These are phyloP conservation scores for Fusarium sp. DNA, from an alignment of 2,329 filamentous ascomycete species.

Conservation along the genomic window DNA sequence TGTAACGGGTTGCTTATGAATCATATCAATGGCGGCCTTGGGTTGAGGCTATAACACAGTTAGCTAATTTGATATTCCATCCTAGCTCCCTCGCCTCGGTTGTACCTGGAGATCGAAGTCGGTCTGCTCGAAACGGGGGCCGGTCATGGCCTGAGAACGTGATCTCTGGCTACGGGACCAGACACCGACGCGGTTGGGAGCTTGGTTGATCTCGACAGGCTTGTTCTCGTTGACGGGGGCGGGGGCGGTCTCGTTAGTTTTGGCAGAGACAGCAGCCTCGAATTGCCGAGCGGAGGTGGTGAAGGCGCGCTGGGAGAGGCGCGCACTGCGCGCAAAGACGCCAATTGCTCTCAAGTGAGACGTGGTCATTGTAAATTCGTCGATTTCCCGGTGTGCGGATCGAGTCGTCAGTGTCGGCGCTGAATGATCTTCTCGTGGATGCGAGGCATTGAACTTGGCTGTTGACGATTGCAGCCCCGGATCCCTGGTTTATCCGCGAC, in stretches of 20 bases:
- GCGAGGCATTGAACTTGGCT: constrained; percentile 38
- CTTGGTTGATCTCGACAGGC: constrained; percentile 71
- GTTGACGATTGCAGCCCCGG: constrained; percentile 23
- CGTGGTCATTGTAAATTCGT: constrained; percentile 51
- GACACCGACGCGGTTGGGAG: constrained; percentile 82
- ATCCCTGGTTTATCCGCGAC: constrained; percentile 37
- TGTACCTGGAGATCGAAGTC: constrained; percentile 91
- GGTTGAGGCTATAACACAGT: constrained; percentile 76
- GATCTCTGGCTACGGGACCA: constrained; percentile 91
- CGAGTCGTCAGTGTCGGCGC: constrained; percentile 40
- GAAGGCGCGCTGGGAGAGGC: constrained; percentile 59
- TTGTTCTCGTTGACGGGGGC: constrained; percentile 55
- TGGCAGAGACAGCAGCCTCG: constrained; percentile 54
- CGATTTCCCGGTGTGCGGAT: constrained; percentile 40
- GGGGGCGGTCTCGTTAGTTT: constrained; percentile 54
- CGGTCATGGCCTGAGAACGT: constrained; percentile 85
- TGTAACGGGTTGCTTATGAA: constrained; percentile 93
- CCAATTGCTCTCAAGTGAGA: constrained; percentile 59
- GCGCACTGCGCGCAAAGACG: constrained; percentile 56
- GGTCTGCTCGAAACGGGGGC: constrained; percentile 96
- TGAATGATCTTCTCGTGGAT: constrained; percentile 29
- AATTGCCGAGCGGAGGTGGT: constrained; percentile 58
- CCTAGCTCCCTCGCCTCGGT: background rate
- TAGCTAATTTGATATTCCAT: constrained; percentile 29
- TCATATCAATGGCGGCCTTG: constrained; percentile 89